Evolutionary conservation across 305 asterid genomes (phyloP).

Genomic region (Solanum hybrid): DNA sequence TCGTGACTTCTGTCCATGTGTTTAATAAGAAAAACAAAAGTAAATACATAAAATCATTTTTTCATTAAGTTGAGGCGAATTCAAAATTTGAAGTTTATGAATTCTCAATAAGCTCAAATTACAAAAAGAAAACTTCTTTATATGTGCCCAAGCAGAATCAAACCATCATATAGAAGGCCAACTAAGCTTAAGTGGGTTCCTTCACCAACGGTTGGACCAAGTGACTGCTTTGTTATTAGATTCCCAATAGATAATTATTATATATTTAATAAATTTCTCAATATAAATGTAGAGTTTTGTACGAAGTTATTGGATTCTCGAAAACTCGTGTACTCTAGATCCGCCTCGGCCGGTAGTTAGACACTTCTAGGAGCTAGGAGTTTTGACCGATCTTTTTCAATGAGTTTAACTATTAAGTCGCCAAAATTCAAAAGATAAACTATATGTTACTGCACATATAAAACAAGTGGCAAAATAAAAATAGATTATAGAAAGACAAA

Average conservation of each 20-base stretch:
- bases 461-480: background rate
- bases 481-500: background rate
- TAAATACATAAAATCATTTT: background rate
- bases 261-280: too few species aligned
- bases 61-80: background rate
- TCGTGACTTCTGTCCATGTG: background rate
- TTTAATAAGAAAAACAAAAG: background rate
- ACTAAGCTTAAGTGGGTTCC: background rate
- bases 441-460: background rate
- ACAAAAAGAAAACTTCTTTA: background rate
- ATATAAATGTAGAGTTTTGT: too few species aligned
- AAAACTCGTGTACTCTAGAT: too few species aligned
- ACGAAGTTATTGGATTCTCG: fast-evolving
- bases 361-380: background rate
- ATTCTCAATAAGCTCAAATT: too few species aligned
- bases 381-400: background rate
- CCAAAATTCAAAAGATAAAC: background rate
- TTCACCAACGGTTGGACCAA: background rate
- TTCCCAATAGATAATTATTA: too few species aligned
- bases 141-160: background rate
- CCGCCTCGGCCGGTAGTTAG: background rate
- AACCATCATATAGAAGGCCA: background rate
- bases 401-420: background rate
- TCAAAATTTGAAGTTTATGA: too few species aligned
- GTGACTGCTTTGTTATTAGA: background rate